Evolutionary conservation across 345 rosid species (phyloP), one percentile per base, ranked within the genome.

Genomic region (Mallotus nudiflorus): DNA sequence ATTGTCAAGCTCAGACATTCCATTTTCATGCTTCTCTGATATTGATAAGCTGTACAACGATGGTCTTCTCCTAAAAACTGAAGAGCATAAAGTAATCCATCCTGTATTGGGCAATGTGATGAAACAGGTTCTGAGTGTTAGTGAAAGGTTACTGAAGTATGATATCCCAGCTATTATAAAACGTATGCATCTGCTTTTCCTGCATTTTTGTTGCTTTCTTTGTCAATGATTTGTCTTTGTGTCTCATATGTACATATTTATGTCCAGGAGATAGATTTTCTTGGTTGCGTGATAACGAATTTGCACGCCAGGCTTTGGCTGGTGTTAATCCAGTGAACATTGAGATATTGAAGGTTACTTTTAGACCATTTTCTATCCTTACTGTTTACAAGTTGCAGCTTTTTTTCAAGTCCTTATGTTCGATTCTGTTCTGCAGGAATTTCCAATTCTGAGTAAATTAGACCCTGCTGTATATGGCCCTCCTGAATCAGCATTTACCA

Each of bases 271-370:
- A 94, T 71, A 84, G 97, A 57, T 94, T 94, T 84, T 82, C 97
- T 15, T 94, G 98, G 98, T 76, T 94, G 68, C 82, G 98, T 58
- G 98, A 94, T 65, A 84, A 84, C 24, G 98, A 94, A 71, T 94
- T 94, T 59, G 96, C 95, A n/a, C 89, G 97, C 37, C 97, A 90
- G 83, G 73, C 93, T 69, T 74, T 91, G 67, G 97, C 97, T 28
- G 98, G 97, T 71, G 97, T 94, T 65, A 91, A 94, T 67, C 97
- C 98, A 1, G 95, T 91, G 37, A 85, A 81, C 80, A 91, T 94
- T 59, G 87, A 88, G 86, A 69, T 91, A 68, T 60, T 91, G 16
- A 91, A 80, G 95, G 97, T 84, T 44, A 51, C 33, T 58, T 59
- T 50, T 25, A 11, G 33, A 59, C 25, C n/a, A 27, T 18, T 62